These are phyloP conservation scores for Pelargonium exstipulatum DNA, from an alignment of 441 rosid species.

Conservation along the genomic window DNA sequence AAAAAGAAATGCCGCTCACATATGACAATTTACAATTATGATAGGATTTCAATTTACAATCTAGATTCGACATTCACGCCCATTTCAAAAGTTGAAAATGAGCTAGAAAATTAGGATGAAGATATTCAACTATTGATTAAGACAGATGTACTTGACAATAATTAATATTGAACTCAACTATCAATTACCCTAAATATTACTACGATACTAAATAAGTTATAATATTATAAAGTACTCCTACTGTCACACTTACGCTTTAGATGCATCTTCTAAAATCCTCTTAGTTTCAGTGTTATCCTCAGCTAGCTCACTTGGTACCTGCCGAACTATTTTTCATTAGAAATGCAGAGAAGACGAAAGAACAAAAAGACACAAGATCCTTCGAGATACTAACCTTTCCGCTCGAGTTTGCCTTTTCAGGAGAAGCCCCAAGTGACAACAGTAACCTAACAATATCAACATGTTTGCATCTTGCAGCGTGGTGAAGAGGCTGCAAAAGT, in stretches of 20 bases:
- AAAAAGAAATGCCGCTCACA: too few relatives aligned
- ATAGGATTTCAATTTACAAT: too few relatives aligned
- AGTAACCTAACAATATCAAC: slow-evolving; percentile 53
- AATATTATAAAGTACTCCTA: slow-evolving; percentile 10
- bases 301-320: slow-evolving; percentile 70
- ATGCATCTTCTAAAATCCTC: slow-evolving; percentile 49
- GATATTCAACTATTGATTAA: too few relatives aligned
- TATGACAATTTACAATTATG: too few relatives aligned
- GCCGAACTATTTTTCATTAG: slow-evolving; percentile 27
- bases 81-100: too few relatives aligned
- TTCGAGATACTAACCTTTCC: slow-evolving; percentile 50
- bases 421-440: slow-evolving; percentile 63
- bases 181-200: too few relatives aligned
- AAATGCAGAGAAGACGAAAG: not conserved
- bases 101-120: too few relatives aligned
- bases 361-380: not conserved
- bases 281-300: slow-evolving; percentile 58
- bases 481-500: slow-evolving; percentile 73
- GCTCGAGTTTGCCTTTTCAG: slow-evolving; percentile 38
- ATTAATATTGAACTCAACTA: too few relatives aligned
- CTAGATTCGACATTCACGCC: too few relatives aligned
- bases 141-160: too few relatives aligned
- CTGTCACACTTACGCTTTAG: slow-evolving; percentile 23
- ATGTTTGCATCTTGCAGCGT: slow-evolving; percentile 83
- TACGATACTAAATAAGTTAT: too few relatives aligned